Percentiles rank a stretch among this genome's conserved stretches.
phyloP scores from a whole-genome alignment of 1,284 basidiomycete genomes.

The Melampsora larici-populina region DNA sequence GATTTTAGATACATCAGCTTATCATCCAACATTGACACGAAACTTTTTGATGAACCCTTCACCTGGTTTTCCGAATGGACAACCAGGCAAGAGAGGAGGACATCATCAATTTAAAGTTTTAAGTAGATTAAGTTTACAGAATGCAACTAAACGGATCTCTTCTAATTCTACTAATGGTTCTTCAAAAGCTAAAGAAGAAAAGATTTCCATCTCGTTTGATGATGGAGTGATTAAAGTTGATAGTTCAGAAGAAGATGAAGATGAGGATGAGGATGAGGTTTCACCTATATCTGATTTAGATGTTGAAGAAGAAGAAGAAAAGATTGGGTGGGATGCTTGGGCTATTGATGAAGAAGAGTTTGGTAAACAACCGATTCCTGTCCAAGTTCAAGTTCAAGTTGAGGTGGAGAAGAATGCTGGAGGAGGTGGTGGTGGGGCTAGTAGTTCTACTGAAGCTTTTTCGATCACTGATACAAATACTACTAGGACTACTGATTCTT shows the following conservation, averaged over 20 bases:
- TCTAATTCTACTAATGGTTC: neutral
- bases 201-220: slow-evolving; percentile 36
- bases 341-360: slow-evolving; percentile 33
- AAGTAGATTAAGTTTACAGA: neutral
- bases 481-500: too few relatives aligned
- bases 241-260: slow-evolving; percentile 5
- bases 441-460: neutral
- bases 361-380: too few relatives aligned
- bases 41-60: neutral
- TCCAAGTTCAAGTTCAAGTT: too few relatives aligned
- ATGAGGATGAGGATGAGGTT: too few relatives aligned
- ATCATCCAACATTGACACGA: neutral
- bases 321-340: slow-evolving; percentile 25
- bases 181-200: neutral
- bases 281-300: slow-evolving; percentile 7
- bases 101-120: neutral
- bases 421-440: too few relatives aligned
- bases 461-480: neutral
- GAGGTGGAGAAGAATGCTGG: neutral
- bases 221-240: slow-evolving; percentile 23
- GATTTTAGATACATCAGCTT: slow-evolving; percentile 5
- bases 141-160: neutral
- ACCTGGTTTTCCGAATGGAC: slow-evolving; percentile 37
- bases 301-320: neutral
- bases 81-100: slow-evolving; percentile 3